phyloP scores from a whole-genome alignment of 1,284 basidiomycete genomes.

The Ganoderma leucocontextum region DNA sequence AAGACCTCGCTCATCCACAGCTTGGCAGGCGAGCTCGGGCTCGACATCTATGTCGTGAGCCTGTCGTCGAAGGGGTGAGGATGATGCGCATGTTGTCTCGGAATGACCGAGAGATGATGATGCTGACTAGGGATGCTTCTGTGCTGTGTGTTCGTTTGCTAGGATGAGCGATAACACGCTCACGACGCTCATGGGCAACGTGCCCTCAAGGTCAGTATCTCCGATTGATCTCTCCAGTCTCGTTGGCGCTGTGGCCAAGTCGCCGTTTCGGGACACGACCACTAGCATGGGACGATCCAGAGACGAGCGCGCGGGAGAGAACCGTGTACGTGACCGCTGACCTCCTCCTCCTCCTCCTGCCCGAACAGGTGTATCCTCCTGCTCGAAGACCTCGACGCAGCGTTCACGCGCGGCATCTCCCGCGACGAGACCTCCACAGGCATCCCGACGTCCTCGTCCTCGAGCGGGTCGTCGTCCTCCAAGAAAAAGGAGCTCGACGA shows the following conservation, averaged over 20 bases:
- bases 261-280: not conserved
- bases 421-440: constrained; percentile 83
- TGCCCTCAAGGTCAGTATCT: constrained; percentile 73
- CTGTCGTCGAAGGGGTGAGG: constrained; percentile 83
- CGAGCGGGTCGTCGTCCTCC: constrained; percentile 46
- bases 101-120: not conserved
- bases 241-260: constrained; percentile 14
- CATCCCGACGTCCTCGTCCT: constrained; percentile 57
- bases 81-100: not conserved
- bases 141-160: constrained; percentile 5
- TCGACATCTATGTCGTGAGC: constrained; percentile 89
- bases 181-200: constrained; percentile 82
- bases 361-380: constrained; percentile 79
- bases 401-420: constrained; percentile 83
- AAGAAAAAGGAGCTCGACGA: constrained; percentile 48
- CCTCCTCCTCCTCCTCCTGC: constrained; percentile 34
- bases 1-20: constrained; percentile 88
- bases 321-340: constrained; percentile 26
- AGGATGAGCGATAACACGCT: constrained; percentile 90
- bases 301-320: not conserved
- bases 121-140: constrained; percentile 21
- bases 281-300: not conserved
- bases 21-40: constrained; percentile 83
- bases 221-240: not conserved
- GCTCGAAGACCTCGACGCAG: constrained; percentile 88